Percentiles rank a stretch among this genome's conserved stretches.
These are phyloP conservation scores for Macrophomina tecta DNA, from an alignment of 2,329 filamentous ascomycete species.

Conservation along the genomic window DNA sequence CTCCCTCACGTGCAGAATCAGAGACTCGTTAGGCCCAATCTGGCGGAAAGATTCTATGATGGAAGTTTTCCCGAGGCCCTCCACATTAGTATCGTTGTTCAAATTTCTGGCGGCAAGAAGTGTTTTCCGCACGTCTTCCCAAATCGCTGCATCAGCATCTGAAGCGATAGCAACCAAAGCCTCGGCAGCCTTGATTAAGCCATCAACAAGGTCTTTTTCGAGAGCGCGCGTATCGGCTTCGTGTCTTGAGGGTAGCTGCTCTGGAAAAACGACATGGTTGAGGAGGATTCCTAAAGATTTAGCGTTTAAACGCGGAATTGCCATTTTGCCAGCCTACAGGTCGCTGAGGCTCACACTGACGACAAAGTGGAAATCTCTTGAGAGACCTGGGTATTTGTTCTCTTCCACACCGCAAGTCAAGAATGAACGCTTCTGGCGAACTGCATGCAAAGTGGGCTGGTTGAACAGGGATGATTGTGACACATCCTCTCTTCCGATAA, in stretches of 20 bases:
- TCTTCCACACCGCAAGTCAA: too few species aligned
- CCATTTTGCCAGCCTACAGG: too few species aligned
- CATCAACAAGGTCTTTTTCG: slow-evolving; percentile 39
- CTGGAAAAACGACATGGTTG: slow-evolving; percentile 48
- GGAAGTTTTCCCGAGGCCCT: slow-evolving; percentile 33
- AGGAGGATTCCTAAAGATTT: slow-evolving; percentile 35
- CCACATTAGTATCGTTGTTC: slow-evolving; percentile 35
- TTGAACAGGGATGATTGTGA: too few species aligned
- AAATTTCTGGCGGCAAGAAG: slow-evolving; percentile 32
- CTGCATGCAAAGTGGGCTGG: too few species aligned
- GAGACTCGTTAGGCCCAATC: slow-evolving; percentile 33
- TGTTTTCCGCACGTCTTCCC: slow-evolving; percentile 28
- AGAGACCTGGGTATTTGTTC: too few species aligned
- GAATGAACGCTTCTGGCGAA: too few species aligned
- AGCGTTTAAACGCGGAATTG: not conserved
- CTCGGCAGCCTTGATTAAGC: slow-evolving; percentile 19
- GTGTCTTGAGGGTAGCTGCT: slow-evolving; percentile 44
- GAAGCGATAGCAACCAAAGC: not conserved
- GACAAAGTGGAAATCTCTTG: too few species aligned
- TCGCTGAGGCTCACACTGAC: too few species aligned
- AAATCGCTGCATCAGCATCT: not conserved
- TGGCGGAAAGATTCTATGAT: slow-evolving; percentile 34
- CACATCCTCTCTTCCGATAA: too few species aligned
- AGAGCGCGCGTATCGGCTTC: slow-evolving; percentile 39
- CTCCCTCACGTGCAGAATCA: slow-evolving; percentile 54